These are phyloP conservation scores for Pythium periplocum DNA, from an alignment of 352 stramenopile genomes.

Conservation along the genomic window DNA sequence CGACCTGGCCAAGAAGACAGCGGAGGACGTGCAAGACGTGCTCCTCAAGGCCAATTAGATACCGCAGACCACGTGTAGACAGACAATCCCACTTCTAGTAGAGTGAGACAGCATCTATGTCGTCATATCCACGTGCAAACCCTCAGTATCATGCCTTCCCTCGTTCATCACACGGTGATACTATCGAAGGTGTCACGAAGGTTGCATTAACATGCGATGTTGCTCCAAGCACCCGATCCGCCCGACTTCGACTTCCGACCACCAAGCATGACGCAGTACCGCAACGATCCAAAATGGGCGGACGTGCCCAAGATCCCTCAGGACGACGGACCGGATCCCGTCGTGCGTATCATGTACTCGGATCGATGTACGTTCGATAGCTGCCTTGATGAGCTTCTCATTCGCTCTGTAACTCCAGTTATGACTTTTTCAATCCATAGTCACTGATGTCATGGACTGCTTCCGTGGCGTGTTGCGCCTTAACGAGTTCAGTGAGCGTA, in stretches of 20 bases:
- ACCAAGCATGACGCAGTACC: slow-evolving; percentile 36
- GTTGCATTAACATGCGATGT: no score
- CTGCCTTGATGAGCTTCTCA: background rate
- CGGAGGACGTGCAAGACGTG: slow-evolving; percentile 51
- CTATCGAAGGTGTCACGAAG: no score
- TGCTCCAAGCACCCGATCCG: no score
- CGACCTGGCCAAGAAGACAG: slow-evolving; percentile 53
- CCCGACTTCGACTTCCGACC: background rate
- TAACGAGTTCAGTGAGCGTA: slow-evolving; percentile 90
- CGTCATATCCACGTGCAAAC: no score
- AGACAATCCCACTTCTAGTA: no score
- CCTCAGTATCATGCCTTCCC: no score
- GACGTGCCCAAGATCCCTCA: slow-evolving; percentile 81
- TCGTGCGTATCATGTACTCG: slow-evolving; percentile 79
- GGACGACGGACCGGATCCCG: slow-evolving; percentile 71
- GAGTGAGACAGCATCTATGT: no score
- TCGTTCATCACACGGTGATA: no score
- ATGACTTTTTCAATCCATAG: slow-evolving; percentile 20
- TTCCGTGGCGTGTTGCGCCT: slow-evolving; percentile 90
- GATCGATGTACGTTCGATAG: slow-evolving; percentile 40
- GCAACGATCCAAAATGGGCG: slow-evolving; percentile 63
- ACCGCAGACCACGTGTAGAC: no score
- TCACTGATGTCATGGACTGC: slow-evolving; percentile 90
- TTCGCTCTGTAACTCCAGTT: background rate
- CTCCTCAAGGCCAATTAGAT: slow-evolving; percentile 21